A percentile compares a stretch with the other conserved stretches of the same genome.
These are phyloP conservation scores for Caryopteris hybrid DNA, from an alignment of 305 asterid genomes.

Conservation along the genomic window DNA sequence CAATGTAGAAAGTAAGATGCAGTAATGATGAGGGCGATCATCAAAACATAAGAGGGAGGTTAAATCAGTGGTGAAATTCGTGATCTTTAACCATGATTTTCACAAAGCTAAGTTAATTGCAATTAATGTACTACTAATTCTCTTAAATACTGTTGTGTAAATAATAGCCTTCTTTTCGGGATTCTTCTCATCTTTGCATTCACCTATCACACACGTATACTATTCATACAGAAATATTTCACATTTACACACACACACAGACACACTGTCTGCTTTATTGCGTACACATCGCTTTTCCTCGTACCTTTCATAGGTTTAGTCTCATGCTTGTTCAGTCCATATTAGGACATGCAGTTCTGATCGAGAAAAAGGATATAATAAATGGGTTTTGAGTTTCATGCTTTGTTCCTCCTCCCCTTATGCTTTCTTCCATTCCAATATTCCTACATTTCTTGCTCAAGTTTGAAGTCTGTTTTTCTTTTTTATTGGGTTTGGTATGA, in stretches of 20 bases:
- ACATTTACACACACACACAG: too few species aligned
- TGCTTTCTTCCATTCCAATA: background rate
- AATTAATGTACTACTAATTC: conserved; percentile 15
- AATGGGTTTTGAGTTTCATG: background rate
- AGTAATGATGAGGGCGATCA: conserved; percentile 35
- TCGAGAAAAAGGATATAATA: background rate
- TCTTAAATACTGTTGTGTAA: conserved; percentile 39
- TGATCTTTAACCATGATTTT: conserved; percentile 32
- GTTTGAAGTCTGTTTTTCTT: background rate
- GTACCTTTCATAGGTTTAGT: conserved; percentile 16
- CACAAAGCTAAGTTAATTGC: background rate
- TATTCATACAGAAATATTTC: too few species aligned
- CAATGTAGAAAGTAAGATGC: conserved; percentile 22
- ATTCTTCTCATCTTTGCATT: background rate
- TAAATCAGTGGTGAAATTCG: conserved; percentile 14
- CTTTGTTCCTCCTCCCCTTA: background rate
- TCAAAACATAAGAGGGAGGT: conserved; percentile 22
- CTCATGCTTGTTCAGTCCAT: background rate
- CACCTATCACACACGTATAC: too few species aligned
- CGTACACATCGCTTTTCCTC: too few species aligned
- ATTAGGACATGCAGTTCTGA: background rate
- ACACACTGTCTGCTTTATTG: too few species aligned
- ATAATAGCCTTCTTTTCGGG: conserved; percentile 32
- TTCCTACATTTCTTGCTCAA: background rate
- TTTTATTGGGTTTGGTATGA: background rate